These are phyloP conservation scores for Globisporangium uncinulatum DNA, from an alignment of 352 stramenopile species.

Conservation along the genomic window DNA sequence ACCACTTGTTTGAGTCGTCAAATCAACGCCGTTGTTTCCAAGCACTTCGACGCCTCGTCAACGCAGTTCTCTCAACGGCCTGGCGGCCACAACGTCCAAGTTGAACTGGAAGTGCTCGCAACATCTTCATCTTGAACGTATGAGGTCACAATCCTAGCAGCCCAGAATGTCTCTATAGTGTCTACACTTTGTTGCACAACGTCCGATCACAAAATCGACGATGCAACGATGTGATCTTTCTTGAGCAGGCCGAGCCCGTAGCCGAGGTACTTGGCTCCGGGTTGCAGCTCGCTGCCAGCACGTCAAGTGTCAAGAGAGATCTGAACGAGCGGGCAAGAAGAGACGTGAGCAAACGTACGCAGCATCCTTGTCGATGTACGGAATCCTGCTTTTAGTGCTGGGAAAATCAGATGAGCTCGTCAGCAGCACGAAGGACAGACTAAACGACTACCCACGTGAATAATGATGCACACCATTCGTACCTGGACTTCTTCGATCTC, in stretches of 20 bases:
- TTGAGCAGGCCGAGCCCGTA: conserved; percentile 75
- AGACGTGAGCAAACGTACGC: conserved; percentile 1
- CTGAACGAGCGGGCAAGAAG: background rate
- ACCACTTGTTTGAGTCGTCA: too few species aligned
- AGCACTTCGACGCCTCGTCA: too few species aligned
- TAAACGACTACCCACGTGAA: background rate
- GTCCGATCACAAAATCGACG: conserved; percentile 23
- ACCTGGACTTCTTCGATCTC: conserved; percentile 9
- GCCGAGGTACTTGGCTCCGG: conserved; percentile 70
- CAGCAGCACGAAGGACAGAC: too few species aligned
- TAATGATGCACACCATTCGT: background rate
- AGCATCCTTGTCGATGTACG: conserved; percentile 7
- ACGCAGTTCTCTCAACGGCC: too few species aligned
- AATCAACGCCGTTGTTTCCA: too few species aligned
- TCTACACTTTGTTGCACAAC: too few species aligned
- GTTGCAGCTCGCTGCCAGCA: conserved; percentile 25
- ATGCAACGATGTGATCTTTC: conserved; percentile 54
- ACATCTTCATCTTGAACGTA: too few species aligned
- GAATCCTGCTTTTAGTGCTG: conserved; percentile 6
- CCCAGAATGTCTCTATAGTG: too few species aligned
- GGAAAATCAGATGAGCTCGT: background rate
- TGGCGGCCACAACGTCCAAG: too few species aligned
- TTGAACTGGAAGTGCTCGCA: too few species aligned
- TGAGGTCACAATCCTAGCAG: too few species aligned
- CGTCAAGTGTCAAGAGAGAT: conserved; percentile 1